Evolutionary conservation across 2,329 filamentous ascomycete genomes (phyloP).

Genomic region (Ascochyta rabiei): DNA sequence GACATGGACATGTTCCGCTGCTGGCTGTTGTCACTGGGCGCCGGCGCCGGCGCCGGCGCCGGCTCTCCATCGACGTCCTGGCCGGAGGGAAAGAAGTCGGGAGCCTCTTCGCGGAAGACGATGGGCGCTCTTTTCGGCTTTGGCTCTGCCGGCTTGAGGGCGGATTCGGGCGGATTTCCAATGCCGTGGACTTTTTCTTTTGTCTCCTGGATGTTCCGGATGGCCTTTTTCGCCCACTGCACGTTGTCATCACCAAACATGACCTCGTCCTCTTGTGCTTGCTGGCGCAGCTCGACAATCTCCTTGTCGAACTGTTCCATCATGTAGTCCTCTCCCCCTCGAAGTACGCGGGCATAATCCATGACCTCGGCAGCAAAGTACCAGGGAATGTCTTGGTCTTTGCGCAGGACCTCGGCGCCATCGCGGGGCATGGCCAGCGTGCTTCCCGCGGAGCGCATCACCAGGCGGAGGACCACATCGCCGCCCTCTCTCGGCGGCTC

Average conservation of each 20-base stretch:
- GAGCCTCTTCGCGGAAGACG: slow-evolving; percentile 55
- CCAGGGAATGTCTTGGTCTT: slow-evolving; percentile 85
- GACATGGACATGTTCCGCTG: slow-evolving; percentile 38
- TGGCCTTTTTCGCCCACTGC: slow-evolving; percentile 87
- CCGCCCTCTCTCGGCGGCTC: slow-evolving; percentile 80
- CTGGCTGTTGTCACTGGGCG: slow-evolving; percentile 16
- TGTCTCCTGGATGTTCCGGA: slow-evolving; percentile 72
- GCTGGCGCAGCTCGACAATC: slow-evolving; percentile 72
- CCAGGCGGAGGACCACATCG: slow-evolving; percentile 86
- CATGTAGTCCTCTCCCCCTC: slow-evolving; percentile 90
- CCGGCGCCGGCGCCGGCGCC: slow-evolving; percentile 1
- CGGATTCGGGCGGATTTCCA: slow-evolving; percentile 65
- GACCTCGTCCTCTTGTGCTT: slow-evolving; percentile 87
- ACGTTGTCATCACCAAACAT: slow-evolving; percentile 87
- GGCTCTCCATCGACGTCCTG: slow-evolving; percentile 44
- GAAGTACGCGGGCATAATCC: slow-evolving; percentile 96
- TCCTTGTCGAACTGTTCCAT: slow-evolving; percentile 78
- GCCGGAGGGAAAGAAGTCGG: slow-evolving; percentile 54
- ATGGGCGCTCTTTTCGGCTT: slow-evolving; percentile 57
- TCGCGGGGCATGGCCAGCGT: slow-evolving; percentile 89
- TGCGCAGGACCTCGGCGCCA: slow-evolving; percentile 71
- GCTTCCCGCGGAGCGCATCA: slow-evolving; percentile 79
- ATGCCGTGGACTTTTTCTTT: slow-evolving; percentile 77
- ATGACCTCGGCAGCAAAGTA: slow-evolving; percentile 91
- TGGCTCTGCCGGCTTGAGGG: slow-evolving; percentile 58